phyloP scores from a whole-genome alignment of 768 basidiomycete genomes.

The Podaxis sp. region DNA sequence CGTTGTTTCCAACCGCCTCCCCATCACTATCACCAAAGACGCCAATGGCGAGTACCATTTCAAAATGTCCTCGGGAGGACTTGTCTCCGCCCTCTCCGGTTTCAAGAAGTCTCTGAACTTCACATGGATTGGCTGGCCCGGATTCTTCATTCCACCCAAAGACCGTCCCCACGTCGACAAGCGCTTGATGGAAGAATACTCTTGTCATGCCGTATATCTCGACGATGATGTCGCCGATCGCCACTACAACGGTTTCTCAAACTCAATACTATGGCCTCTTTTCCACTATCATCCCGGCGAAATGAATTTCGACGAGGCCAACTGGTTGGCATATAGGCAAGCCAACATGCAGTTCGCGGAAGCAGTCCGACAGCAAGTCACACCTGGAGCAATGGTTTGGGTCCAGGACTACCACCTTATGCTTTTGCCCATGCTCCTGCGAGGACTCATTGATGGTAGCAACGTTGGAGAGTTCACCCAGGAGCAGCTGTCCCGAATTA shows the following conservation, averaged over 20 bases:
- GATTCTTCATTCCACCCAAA: conserved; percentile 88
- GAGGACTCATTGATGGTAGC: conserved; percentile 77
- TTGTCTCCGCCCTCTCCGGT: conserved; percentile 94
- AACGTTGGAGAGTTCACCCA: conserved; percentile 52
- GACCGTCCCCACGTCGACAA: conserved; percentile 91
- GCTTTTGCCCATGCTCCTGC: conserved; percentile 95
- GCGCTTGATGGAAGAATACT: conserved; percentile 90
- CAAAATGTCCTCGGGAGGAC: conserved; percentile 98
- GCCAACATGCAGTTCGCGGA: conserved; percentile 95
- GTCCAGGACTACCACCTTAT: conserved; percentile 98
- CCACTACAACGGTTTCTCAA: conserved; percentile 98
- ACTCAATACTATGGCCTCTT: conserved; percentile 98
- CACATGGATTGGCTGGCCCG: conserved; percentile 97
- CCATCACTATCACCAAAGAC: conserved; percentile 95
- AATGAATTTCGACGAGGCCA: conserved; percentile 99
- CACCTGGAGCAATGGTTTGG: conserved; percentile 94
- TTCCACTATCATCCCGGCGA: conserved; percentile 99
- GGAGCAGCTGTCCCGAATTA: conserved; percentile 63
- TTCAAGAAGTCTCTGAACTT: conserved; percentile 98
- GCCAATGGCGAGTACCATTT: conserved; percentile 91
- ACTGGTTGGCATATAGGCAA: conserved; percentile 97
- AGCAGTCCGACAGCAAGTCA: conserved; percentile 73
- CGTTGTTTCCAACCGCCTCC: conserved; percentile 93
- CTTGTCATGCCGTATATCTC: conserved; percentile 96
- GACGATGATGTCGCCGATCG: conserved; percentile 98